Percentiles rank a stretch among this genome's conserved stretches.
phyloP scores from a whole-genome alignment of 805 yeast species.

The Candida vartiovaarae region DNA sequence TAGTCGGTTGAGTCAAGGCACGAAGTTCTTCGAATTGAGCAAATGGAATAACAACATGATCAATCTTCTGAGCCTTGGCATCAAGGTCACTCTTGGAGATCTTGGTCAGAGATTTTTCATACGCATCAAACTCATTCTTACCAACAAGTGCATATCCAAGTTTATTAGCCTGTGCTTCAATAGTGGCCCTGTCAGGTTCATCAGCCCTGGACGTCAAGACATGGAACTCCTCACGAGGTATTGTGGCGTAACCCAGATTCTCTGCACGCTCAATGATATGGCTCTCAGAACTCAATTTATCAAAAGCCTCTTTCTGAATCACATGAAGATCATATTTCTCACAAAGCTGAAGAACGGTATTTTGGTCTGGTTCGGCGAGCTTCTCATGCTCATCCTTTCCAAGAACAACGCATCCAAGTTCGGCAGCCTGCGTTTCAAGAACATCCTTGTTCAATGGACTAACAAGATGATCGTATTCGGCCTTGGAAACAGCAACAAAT shows the following conservation, averaged over 20 bases:
- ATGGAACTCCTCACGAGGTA: conserved; percentile 20
- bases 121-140: conserved; percentile 19
- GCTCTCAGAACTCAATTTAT: conserved; percentile 7
- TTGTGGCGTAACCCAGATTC: conserved; percentile 5
- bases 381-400: conserved; percentile 13
- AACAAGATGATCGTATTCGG: conserved; percentile 3
- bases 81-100: conserved; percentile 26
- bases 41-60: conserved; percentile 23
- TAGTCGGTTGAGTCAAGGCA: neutral
- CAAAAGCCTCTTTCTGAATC: conserved; percentile 4
- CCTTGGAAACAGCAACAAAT: conserved; percentile 14
- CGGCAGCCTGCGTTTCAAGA: conserved; percentile 25
- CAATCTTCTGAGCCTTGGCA: conserved; percentile 23
- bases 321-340: conserved; percentile 6
- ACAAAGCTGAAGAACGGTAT: conserved; percentile 4
- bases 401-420: conserved; percentile 2
- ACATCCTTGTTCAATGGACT: conserved; percentile 8
- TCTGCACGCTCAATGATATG: conserved; percentile 5
- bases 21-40: conserved; percentile 12
- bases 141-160: conserved; percentile 20
- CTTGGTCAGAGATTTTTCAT: conserved; percentile 10
- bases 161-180: conserved; percentile 13
- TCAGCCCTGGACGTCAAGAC: conserved; percentile 17
- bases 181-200: conserved; percentile 16
- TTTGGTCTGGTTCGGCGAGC: conserved; percentile 5